These are phyloP conservation scores for Starmerella geochares DNA, from an alignment of 805 yeast species.

Conservation along the genomic window DNA sequence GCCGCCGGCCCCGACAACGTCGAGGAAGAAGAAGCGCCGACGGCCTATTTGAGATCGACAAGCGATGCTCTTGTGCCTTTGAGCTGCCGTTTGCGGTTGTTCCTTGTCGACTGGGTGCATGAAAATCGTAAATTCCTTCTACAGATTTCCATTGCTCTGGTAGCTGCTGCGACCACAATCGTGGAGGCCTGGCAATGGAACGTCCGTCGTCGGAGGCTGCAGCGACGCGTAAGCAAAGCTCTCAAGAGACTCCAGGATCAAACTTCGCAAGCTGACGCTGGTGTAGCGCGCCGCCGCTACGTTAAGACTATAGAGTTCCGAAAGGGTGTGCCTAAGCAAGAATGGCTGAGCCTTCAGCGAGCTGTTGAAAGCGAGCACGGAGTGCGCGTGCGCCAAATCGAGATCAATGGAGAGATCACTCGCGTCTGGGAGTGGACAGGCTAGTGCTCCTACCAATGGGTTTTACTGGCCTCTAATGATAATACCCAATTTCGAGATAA, in stretches of 20 bases:
- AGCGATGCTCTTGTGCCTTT: constrained; percentile 16
- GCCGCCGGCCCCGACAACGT: constrained; percentile 2
- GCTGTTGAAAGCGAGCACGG: constrained; percentile 57
- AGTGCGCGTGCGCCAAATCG: constrained; percentile 52
- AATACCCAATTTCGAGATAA: too few relatives aligned
- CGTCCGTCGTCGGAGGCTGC: constrained; percentile 7
- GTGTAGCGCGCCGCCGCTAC: constrained; percentile 19
- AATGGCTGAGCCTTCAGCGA: constrained; percentile 52
- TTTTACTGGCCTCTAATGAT: not conserved
- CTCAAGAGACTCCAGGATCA: not conserved
- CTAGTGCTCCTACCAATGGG: not conserved
- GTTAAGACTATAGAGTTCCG: constrained; percentile 18
- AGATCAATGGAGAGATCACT: constrained; percentile 77
- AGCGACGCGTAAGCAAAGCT: not conserved
- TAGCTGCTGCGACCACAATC: not conserved
- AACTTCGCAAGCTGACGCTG: constrained; percentile 17
- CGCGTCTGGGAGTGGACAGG: constrained; percentile 83
- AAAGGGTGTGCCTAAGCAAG: constrained; percentile 11
- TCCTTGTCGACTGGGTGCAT: constrained; percentile 15
- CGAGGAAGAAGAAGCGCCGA: not conserved
- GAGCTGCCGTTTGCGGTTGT: constrained; percentile 19
- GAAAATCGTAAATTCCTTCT: constrained; percentile 12
- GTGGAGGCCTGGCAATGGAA: not conserved
- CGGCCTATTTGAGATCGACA: not conserved
- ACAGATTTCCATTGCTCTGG: not conserved